Evolutionary conservation across 169 alveolate genomes (phyloP).

Genomic region (Cryptosporidium sp.): DNA sequence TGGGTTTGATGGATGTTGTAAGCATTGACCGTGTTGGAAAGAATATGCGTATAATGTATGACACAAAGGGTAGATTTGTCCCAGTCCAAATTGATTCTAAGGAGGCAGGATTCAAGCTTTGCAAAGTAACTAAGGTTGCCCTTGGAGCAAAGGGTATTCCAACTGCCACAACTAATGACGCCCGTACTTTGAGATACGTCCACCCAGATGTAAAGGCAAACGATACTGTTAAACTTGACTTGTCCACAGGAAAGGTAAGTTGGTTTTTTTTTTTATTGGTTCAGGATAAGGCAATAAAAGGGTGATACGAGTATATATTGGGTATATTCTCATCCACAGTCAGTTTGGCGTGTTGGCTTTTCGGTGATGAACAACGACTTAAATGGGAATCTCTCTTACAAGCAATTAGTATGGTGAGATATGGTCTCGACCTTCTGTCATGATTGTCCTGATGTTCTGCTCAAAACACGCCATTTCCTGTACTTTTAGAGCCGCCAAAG

Average conservation of each 20-base stretch:
- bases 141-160: constrained; percentile 97
- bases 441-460: constrained; percentile 56
- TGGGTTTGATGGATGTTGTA: constrained; percentile 97
- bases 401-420: constrained; percentile 23
- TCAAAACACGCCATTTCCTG: background rate
- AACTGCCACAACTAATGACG: constrained; percentile 97
- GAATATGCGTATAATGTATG: constrained; percentile 95
- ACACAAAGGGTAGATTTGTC: constrained; percentile 97
- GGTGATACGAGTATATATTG: background rate
- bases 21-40: constrained; percentile 94
- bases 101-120: constrained; percentile 96
- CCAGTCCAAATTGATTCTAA: constrained; percentile 94
- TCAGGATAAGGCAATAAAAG: background rate
- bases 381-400: constrained; percentile 75
- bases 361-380: constrained; percentile 65
- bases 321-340: background rate
- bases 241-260: constrained; percentile 93
- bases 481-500: background rate
- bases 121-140: constrained; percentile 93
- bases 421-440: constrained; percentile 52
- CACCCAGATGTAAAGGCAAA: constrained; percentile 97
- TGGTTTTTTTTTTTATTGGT: background rate
- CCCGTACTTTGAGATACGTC: constrained; percentile 97
- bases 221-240: constrained; percentile 95
- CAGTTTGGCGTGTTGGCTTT: constrained; percentile 8